A percentile compares a stretch with the other conserved stretches of the same genome.
These are phyloP conservation scores for Gossypium longicalyx DNA, from an alignment of 345 rosid species.

Conservation along the genomic window DNA sequence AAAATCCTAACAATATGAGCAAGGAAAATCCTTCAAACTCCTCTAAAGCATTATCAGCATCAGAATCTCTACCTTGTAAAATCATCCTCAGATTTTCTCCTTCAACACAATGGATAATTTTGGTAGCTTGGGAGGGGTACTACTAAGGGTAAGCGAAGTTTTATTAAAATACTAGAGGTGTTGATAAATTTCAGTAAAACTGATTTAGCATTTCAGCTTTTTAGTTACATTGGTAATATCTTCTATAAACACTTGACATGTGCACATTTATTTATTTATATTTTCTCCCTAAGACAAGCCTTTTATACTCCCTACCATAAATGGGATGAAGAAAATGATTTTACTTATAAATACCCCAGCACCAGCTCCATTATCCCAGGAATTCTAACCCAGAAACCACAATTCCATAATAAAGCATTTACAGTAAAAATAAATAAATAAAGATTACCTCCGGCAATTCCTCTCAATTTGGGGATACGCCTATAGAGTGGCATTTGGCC, in stretches of 20 bases:
- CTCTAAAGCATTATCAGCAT: background rate
- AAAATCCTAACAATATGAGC: background rate
- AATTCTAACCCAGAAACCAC: background rate
- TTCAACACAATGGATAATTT: background rate
- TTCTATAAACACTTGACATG: background rate
- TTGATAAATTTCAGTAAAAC: background rate
- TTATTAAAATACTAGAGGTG: background rate
- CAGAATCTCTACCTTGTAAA: background rate
- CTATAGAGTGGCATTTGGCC: slow-evolving; percentile 95
- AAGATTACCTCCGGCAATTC: slow-evolving; percentile 39
- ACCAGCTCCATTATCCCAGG: background rate
- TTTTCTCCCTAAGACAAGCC: background rate
- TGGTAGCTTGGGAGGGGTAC: background rate
- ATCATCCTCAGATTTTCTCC: background rate
- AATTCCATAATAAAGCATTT: background rate
- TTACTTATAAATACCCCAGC: background rate
- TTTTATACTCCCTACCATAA: background rate
- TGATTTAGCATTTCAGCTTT: background rate
- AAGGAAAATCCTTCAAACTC: background rate
- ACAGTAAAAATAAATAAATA: background rate
- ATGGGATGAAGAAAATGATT: background rate
- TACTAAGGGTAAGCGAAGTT: background rate
- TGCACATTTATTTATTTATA: background rate
- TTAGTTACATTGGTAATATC: background rate
- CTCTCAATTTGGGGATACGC: slow-evolving; percentile 74